Evolutionary conservation across 176 grass and related monocot genomes (phyloP), one percentile per base, ranked within the genome.

Genomic region (Elymus sibiricus): DNA sequence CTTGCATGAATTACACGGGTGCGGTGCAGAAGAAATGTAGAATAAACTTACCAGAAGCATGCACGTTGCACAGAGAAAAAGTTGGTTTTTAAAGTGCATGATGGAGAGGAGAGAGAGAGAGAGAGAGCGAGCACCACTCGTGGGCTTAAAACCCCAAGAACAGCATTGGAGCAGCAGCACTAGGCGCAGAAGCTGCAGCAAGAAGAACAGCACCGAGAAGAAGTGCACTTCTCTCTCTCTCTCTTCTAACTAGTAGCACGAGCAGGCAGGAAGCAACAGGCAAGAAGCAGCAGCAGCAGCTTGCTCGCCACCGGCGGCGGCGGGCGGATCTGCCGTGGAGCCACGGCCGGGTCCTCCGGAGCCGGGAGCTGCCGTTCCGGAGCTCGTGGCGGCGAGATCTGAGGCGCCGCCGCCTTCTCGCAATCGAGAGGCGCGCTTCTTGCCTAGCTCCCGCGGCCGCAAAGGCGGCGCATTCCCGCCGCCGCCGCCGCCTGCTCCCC

Each of bases 141-240:
- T 87, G 81, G 85, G 81, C 85, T 80, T 87, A 91, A 75, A 91
- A 87, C 89, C 89, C 85, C 89, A 58, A 88, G 89, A 79, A 84
- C 34, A 15, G 81, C 84, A 19, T 76, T 39, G 68, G 59, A 39
- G 80, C 44, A 83, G 81, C 85, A 38, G 80, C 65, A 44, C 35
- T 74, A 25, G 82, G 68, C 70, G 70, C 31, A 43, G 79, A 43
- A 13, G 77, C 67, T 15, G 85, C 44, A 66, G 81, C 64, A 49
- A 55, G 40, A 47, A 79, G 74, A 49, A 67, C 12, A 14, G 25
- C 8, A 64, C 71, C 56, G 64, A 53, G 28, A 24, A 82, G n/a
- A 24, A 81, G 78, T 37, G 63, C 56, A 66, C n/a, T 31, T 55
- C 26, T 2, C 11, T 26, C 70, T 42, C 27, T 22, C 83, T 49